These are phyloP conservation scores for Pseudozyma thailandica DNA, from an alignment of 1,284 basidiomycete genomes.

Conservation along the genomic window DNA sequence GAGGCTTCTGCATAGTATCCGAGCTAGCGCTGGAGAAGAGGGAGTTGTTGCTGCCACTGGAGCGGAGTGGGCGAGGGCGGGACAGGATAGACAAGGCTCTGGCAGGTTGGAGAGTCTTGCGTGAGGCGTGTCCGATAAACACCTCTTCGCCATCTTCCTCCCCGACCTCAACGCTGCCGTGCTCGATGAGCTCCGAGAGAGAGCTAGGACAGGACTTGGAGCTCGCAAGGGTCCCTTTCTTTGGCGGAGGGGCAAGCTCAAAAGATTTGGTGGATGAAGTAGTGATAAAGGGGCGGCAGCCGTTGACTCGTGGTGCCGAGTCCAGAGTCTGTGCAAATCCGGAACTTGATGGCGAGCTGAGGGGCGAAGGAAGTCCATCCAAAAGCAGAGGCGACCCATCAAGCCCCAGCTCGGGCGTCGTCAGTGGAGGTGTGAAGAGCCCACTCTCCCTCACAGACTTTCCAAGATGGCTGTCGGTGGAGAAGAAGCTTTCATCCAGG, in stretches of 20 bases:
- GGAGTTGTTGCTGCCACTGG: conserved; percentile 5
- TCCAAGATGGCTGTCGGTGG: not conserved
- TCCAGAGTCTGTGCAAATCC: not conserved
- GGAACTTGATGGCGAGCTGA: not conserved
- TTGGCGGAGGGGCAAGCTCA: not conserved
- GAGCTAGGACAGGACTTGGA: conserved; percentile 16
- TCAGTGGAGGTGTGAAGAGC: conserved; percentile 31
- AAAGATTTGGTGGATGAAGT: conserved; percentile 7
- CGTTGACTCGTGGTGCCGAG: conserved; percentile 3
- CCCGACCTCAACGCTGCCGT: too few relatives aligned
- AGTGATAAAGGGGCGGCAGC: conserved; percentile 16
- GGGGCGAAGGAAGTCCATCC: conserved; percentile 25
- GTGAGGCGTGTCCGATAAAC: conserved; percentile 8
- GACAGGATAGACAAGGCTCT: conserved; percentile 9
- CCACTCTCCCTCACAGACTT: not conserved
- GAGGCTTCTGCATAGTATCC: conserved; percentile 3
- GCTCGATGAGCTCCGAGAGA: not conserved
- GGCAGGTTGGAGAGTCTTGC: conserved; percentile 2
- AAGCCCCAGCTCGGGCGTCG: conserved; percentile 36
- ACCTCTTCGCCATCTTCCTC: conserved; percentile 6
- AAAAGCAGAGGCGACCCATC: conserved; percentile 21
- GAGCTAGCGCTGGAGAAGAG: conserved; percentile 17
- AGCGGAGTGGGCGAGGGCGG: conserved; percentile 18
- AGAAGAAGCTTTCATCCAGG: conserved; percentile 12
- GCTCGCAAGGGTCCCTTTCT: not conserved